phyloP scores from a whole-genome alignment of 768 basidiomycete species.

The Panus rudis region DNA sequence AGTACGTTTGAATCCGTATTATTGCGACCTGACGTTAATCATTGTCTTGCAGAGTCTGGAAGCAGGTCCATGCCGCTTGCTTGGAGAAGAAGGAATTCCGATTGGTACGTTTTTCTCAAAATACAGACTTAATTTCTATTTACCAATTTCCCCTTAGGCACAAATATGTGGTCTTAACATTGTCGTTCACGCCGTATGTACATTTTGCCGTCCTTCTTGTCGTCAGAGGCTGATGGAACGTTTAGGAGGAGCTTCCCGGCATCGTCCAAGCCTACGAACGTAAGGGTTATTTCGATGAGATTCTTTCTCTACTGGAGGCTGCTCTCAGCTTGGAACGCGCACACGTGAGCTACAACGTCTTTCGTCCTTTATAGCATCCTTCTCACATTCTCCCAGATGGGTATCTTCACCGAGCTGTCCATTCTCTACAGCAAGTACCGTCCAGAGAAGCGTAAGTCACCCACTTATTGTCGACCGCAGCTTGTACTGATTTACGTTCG shows the following conservation, averaged over 20 bases:
- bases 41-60: conserved; percentile 81
- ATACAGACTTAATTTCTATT: background rate
- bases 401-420: conserved; percentile 93
- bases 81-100: conserved; percentile 97
- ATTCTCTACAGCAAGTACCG: conserved; percentile 92
- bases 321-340: conserved; percentile 95
- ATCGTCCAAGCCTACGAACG: conserved; percentile 82
- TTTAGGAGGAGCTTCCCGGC: conserved; percentile 68
- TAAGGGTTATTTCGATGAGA: conserved; percentile 90
- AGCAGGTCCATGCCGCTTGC: conserved; percentile 97
- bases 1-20: conserved; percentile 41
- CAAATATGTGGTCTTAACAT: conserved; percentile 99
- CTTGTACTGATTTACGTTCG: conserved; percentile 3
- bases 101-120: conserved; percentile 41
- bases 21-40: background rate
- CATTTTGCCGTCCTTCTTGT: conserved; percentile 2
- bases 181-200: conserved; percentile 73
- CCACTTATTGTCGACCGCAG: background rate
- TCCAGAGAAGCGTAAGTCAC: conserved; percentile 78
- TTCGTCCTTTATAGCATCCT: conserved; percentile 4
- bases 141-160: conserved; percentile 39
- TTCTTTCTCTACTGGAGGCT: conserved; percentile 86
- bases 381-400: conserved; percentile 51
- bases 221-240: conserved; percentile 5
- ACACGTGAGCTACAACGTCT: conserved; percentile 59